Conservation (phyloP, 1,284 basidiomycete genomes). For the Cutaneotrichosporon daszewskae region DNA sequence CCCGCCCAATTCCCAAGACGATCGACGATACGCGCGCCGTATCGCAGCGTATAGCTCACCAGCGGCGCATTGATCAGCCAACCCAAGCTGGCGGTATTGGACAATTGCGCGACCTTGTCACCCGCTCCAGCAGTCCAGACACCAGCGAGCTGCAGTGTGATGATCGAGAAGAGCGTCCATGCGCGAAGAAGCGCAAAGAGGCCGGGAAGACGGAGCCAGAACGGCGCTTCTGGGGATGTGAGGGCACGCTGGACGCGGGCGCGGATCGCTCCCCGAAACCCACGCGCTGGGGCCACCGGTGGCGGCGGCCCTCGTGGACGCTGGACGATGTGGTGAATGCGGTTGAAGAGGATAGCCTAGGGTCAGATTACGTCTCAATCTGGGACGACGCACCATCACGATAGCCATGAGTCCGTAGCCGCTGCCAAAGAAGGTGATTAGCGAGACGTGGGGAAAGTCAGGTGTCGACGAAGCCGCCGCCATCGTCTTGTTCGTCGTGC, state of each 20-base stretch:
- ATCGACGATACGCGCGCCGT: conserved; percentile 11
- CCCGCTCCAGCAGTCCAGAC: conserved; percentile 17
- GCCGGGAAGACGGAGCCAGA: conserved; percentile 37
- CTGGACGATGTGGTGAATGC: conserved; percentile 43
- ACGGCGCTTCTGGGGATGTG: conserved; percentile 25
- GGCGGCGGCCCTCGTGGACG: conserved; percentile 31
- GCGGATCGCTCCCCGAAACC: conserved; percentile 4
- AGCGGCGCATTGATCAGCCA: not conserved
- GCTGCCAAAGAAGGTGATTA: conserved; percentile 33
- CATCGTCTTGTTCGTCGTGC: not conserved
- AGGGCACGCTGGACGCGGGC: conserved; percentile 15
- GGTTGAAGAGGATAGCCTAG: conserved; percentile 42
- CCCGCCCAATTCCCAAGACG: conserved; percentile 30
- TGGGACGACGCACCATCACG: conserved; percentile 34
- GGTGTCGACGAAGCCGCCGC: conserved; percentile 28
- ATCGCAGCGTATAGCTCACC: not conserved
- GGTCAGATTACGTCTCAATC: too few species aligned
- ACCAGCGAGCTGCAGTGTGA: conserved; percentile 37
- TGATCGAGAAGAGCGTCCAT: conserved; percentile 37
- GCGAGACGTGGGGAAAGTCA: too few species aligned
- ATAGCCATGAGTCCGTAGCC: conserved; percentile 42
- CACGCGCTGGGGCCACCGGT: conserved; percentile 24
- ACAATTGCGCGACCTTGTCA: not conserved
- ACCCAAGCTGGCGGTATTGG: too few species aligned
- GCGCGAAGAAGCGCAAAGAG: conserved; percentile 31